A percentile compares a stretch with the other conserved stretches of the same genome.
These are phyloP conservation scores for Circinella minor DNA, from an alignment of 371 early-diverging fungal genomes.

Conservation along the genomic window DNA sequence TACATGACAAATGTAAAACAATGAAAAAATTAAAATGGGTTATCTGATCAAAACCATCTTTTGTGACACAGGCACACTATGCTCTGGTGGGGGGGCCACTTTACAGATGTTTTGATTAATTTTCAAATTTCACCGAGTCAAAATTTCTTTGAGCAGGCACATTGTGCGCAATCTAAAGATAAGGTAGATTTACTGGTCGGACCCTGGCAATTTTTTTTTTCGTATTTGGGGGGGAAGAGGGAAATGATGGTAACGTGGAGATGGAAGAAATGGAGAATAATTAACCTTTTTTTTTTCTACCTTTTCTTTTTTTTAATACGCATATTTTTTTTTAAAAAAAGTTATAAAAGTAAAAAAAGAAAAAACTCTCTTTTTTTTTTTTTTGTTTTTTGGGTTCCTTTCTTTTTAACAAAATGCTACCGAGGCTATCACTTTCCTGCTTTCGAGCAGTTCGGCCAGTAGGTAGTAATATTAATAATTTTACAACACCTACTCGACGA, in stretches of 20 bases:
- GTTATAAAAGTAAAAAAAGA: background rate
- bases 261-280: too few species aligned
- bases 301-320: too few species aligned
- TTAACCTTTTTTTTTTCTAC: too few species aligned
- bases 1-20: too few species aligned
- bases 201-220: background rate
- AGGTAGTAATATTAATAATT: background rate
- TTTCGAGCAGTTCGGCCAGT: background rate
- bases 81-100: too few species aligned
- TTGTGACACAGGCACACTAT: background rate
- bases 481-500: background rate
- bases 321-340: too few species aligned
- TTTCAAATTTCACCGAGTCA: background rate
- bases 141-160: background rate
- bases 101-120: too few species aligned
- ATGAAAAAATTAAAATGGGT: too few species aligned
- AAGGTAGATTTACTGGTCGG: background rate
- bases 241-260: too few species aligned
- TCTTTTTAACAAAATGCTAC: background rate
- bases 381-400: background rate
- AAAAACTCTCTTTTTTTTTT: background rate
- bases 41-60: too few species aligned
- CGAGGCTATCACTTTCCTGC: slow-evolving; percentile 6
- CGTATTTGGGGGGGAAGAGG: too few species aligned
- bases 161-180: background rate